A percentile compares a stretch with the other conserved stretches of the same genome.
These are phyloP conservation scores for Globisporangium takayamanum DNA, from an alignment of 352 stramenopile genomes.

Conservation along the genomic window DNA sequence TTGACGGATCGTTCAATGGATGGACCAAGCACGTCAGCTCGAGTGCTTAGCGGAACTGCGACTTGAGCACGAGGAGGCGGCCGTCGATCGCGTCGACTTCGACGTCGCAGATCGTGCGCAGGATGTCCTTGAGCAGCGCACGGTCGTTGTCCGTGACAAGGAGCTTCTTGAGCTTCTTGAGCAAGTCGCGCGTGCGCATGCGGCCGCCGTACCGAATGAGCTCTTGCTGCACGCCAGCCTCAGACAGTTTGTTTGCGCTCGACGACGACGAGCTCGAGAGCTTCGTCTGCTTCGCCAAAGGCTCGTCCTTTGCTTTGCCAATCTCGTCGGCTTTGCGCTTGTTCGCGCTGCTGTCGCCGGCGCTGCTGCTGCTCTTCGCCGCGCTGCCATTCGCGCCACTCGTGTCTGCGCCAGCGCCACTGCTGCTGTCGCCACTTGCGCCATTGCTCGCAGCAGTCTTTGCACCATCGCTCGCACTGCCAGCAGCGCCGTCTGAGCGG, in stretches of 20 bases:
- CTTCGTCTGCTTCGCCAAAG: slow-evolving; percentile 37
- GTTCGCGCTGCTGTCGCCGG: slow-evolving; percentile 11
- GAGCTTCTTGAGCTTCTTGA: slow-evolving; percentile 78
- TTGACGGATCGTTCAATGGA: too few species aligned
- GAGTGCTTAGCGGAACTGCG: slow-evolving; percentile 71
- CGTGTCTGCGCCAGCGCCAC: slow-evolving; percentile 2
- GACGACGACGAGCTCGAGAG: slow-evolving; percentile 19
- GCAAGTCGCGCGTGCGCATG: slow-evolving; percentile 72
- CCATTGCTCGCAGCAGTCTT: background rate
- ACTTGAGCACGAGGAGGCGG: slow-evolving; percentile 76
- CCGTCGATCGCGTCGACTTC: slow-evolving; percentile 83
- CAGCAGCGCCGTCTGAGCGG: slow-evolving; percentile 21
- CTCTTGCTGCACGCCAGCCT: slow-evolving; percentile 78
- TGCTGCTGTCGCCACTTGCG: background rate
- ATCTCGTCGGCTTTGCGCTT: slow-evolving; percentile 49
- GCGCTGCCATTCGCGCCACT: slow-evolving; percentile 17
- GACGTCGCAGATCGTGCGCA: slow-evolving; percentile 84
- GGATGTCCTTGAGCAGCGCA: slow-evolving; percentile 79
- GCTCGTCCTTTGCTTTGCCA: slow-evolving; percentile 34
- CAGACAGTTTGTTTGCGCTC: slow-evolving; percentile 50
- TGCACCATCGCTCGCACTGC: background rate
- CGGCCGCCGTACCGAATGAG: slow-evolving; percentile 76
- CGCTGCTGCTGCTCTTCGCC: slow-evolving; percentile 17
- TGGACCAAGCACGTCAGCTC: too few species aligned
- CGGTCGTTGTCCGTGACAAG: slow-evolving; percentile 78